Percentiles rank a stretch among this genome's conserved stretches.
These are phyloP conservation scores for Cyanodermella asteris DNA, from an alignment of 2,329 filamentous ascomycete species.

Conservation along the genomic window DNA sequence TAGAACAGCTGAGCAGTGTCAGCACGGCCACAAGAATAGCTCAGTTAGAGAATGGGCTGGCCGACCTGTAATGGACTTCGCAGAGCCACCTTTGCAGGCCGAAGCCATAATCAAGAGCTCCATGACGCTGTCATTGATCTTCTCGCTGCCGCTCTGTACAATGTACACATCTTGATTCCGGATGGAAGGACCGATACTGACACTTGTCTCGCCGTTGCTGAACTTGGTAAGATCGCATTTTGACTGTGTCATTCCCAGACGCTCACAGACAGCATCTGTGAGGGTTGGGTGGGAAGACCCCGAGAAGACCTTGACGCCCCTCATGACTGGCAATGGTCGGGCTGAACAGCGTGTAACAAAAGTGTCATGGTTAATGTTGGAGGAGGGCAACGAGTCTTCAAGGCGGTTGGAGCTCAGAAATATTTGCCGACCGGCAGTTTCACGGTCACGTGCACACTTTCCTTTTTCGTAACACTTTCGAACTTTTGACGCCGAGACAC, in stretches of 20 bases:
- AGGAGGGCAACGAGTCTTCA: too few species aligned
- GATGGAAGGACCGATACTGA: constrained; percentile 48
- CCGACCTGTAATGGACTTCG: constrained; percentile 86
- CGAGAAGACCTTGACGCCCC: constrained; percentile 45
- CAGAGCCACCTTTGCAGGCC: constrained; percentile 91
- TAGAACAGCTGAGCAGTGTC: constrained; percentile 19
- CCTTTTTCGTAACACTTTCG: too few species aligned
- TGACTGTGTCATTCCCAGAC: constrained; percentile 37
- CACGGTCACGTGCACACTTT: too few species aligned
- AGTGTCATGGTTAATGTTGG: too few species aligned
- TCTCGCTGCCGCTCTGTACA: constrained; percentile 84
- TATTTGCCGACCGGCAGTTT: too few species aligned
- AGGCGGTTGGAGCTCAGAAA: too few species aligned
- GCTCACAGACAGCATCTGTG: constrained; percentile 43
- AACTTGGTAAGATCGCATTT: constrained; percentile 43
- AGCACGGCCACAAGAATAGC: constrained; percentile 3
- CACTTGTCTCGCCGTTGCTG: constrained; percentile 47
- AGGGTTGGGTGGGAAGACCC: constrained; percentile 43
- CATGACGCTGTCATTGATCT: constrained; percentile 98
- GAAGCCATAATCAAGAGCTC: constrained; percentile 98
- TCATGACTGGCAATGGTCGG: too few species aligned
- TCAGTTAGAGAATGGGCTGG: constrained; percentile 8
- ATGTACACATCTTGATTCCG: constrained; percentile 98
- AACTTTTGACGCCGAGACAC: too few species aligned
- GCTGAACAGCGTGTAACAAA: too few species aligned